Evolutionary conservation across 2,329 filamentous ascomycete genomes (phyloP).

Genomic region (Orbilia javanica): DNA sequence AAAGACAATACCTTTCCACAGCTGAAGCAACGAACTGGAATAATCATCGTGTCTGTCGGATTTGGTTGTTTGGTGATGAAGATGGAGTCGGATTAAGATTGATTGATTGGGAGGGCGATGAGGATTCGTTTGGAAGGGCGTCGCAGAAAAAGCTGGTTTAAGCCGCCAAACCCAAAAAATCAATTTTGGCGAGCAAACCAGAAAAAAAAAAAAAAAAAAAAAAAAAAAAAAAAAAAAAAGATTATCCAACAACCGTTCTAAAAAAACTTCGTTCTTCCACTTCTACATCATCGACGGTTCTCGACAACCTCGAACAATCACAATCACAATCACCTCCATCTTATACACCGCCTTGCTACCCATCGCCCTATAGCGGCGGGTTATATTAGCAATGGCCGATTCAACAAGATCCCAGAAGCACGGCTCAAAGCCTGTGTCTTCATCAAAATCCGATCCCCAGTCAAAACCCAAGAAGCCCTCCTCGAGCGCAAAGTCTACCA

Average conservation of each 20-base stretch:
- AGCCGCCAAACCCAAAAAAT: constrained; percentile 50
- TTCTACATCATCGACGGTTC: constrained; percentile 24
- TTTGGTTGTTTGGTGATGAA: background rate
- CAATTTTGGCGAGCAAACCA: constrained; percentile 23
- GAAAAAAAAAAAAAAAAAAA: constrained; percentile 48
- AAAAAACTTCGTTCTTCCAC: constrained; percentile 23
- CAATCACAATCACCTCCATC: background rate
- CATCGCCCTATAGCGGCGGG: background rate
- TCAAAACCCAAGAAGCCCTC: constrained; percentile 32
- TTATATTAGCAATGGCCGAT: constrained; percentile 46
- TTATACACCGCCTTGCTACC: constrained; percentile 3
- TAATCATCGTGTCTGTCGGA: constrained; percentile 78
- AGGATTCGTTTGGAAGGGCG: background rate
- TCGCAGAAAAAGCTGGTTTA: constrained; percentile 21
- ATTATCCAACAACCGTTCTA: constrained; percentile 1
- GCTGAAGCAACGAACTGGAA: constrained; percentile 97
- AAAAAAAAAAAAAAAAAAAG: constrained; percentile 50
- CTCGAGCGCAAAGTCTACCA: constrained; percentile 31
- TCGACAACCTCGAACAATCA: constrained; percentile 24
- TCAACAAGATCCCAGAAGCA: constrained; percentile 27
- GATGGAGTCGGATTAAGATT: background rate
- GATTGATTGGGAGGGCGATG: background rate
- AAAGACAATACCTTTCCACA: constrained; percentile 87
- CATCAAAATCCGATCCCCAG: constrained; percentile 29
- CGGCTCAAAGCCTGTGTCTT: constrained; percentile 27